Evolutionary conservation across 352 stramenopile species (phyloP), one percentile per base, ranked within the genome.

Genomic region (Phytopythium ostracodes): DNA sequence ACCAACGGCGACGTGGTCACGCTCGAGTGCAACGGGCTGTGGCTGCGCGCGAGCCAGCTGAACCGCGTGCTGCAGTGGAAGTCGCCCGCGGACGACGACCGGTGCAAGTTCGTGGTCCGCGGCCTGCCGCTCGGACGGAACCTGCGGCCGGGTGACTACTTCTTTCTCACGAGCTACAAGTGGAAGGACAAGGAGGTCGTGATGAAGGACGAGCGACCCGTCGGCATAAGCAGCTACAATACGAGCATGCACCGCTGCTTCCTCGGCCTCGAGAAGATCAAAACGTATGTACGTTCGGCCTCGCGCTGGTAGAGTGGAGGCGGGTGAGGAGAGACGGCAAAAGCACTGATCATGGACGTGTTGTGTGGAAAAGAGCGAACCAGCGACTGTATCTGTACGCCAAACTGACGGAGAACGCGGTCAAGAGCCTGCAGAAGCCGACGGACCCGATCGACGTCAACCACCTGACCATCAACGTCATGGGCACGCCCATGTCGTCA

Each of bases 11-110:
- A 96, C 55, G 76, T 96, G 17, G 85, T 96, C 12, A 93, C 85
- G 50, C 78, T 96, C 52, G 87, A 96, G 61, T 94, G 87, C 71
- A 94, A 94, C 38, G 87, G 87, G 0, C 67, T 94, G 3, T 96
- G 87, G 87, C 84, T 96, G 24, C 81, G 79, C 36, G 76, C 75
- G 31, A 86, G 74, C 36, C 81, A 83, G 29, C 70, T 93, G 5
- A 88, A 93, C 70, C 90, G 87, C 58, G 84, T 93, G 67, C 69
- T 96, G 61, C 87, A 96, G 65, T 96, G 87, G 87, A 94, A 92
- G 59, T 82, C 83, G 14, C 82, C 84, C 24, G 77, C 84, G 2
- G 81, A 92, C n/a, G 87, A 93, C 56, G 87, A 96, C 24, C 77
- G 87, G 29, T 91, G 82, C 73, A 92, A 93, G 57, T 96, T 94